phyloP scores from a whole-genome alignment of 1,284 basidiomycete genomes.

The Irpex sp. region DNA sequence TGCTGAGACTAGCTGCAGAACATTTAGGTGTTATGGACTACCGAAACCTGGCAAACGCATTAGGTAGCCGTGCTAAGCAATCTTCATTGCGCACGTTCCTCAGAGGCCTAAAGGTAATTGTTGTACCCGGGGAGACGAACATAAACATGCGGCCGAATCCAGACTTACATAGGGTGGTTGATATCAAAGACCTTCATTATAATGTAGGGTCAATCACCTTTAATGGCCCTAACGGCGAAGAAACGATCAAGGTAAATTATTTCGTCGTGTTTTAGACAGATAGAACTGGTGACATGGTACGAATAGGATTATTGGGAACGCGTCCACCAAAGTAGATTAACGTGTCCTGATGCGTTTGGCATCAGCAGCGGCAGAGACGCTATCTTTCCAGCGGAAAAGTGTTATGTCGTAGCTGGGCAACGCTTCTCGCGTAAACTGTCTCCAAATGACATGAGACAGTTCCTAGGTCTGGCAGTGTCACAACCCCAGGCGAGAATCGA shows the following conservation, averaged over 20 bases:
- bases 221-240: background rate
- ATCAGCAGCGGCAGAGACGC: background rate
- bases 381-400: slow-evolving; percentile 11
- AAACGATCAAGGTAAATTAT: slow-evolving; percentile 5
- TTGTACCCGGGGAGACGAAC: background rate
- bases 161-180: background rate
- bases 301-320: slow-evolving; percentile 6
- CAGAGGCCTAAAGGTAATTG: slow-evolving; percentile 3
- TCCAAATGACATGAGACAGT: slow-evolving; percentile 8
- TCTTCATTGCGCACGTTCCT: slow-evolving; percentile 5
- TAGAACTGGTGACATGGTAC: background rate
- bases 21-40: background rate
- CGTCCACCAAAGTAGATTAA: background rate
- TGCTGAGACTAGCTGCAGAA: slow-evolving; percentile 2
- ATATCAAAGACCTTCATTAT: slow-evolving; percentile 2
- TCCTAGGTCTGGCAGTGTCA: slow-evolving; percentile 1
- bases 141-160: background rate
- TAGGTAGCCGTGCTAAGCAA: background rate
- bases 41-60: background rate
- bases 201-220: slow-evolving; percentile 7
- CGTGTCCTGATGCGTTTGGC: slow-evolving; percentile 7
- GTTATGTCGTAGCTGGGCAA: slow-evolving; percentile 5
- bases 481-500: background rate
- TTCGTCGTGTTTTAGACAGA: background rate
- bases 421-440: slow-evolving; percentile 11